Conservation (phyloP, 2,329 filamentous ascomycete species). For the Pyrenophora tritici-repentis region DNA sequence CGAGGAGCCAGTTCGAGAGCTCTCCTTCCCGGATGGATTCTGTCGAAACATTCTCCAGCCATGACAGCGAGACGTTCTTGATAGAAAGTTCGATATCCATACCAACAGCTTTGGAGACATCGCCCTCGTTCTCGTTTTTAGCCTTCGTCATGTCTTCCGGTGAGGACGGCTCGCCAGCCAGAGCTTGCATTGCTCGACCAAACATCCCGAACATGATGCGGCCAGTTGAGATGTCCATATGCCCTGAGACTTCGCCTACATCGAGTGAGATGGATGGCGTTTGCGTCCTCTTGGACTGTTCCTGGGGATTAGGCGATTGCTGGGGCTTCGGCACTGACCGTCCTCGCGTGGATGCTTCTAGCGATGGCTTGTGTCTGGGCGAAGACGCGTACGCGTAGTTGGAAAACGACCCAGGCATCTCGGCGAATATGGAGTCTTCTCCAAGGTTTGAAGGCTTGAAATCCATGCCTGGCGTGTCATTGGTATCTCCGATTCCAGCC, state of each 20-base stretch:
- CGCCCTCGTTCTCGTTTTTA: conserved; percentile 4
- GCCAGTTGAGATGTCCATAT: conserved; percentile 45
- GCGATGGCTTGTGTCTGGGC: conserved; percentile 31
- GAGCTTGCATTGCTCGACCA: conserved; percentile 27
- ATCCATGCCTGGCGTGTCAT: conserved; percentile 22
- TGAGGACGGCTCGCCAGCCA: conserved; percentile 16
- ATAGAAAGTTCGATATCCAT: conserved; percentile 31
- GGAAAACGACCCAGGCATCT: conserved; percentile 56
- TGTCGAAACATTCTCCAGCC: conserved; percentile 36
- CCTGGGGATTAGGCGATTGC: conserved; percentile 5
- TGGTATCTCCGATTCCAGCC: conserved; percentile 8
- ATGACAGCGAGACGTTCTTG: conserved; percentile 36
- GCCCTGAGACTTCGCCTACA: conserved; percentile 40
- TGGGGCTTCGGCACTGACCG: conserved; percentile 16
- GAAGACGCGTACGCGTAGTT: conserved; percentile 52
- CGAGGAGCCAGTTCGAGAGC: conserved; percentile 18
- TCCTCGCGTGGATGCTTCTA: conserved; percentile 28
- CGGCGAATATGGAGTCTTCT: conserved; percentile 46
- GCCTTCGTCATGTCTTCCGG: not conserved
- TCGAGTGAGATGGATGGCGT: conserved; percentile 34
- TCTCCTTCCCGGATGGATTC: conserved; percentile 25
- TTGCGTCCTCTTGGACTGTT: conserved; percentile 13
- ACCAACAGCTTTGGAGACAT: not conserved
- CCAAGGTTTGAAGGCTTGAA: conserved; percentile 39
- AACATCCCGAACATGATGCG: conserved; percentile 42